A percentile compares a stretch with the other conserved stretches of the same genome.
phyloP scores from a whole-genome alignment of 371 early-diverging fungal genomes.

The Syncephalastrum sp. region DNA sequence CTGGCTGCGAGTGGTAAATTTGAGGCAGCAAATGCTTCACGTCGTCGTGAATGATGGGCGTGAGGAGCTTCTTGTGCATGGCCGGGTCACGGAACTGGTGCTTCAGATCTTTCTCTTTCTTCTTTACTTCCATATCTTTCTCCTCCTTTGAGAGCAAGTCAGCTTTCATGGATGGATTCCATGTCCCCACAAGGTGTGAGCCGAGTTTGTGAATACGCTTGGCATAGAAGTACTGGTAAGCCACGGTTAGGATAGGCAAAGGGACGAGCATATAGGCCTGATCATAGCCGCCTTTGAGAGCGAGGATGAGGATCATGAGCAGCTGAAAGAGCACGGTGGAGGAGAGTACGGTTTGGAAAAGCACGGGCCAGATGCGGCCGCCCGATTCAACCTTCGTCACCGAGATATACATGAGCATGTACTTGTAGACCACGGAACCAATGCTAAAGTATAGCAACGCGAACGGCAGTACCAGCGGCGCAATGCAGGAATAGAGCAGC shows the following conservation, averaged over 20 bases:
- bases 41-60: conserved; percentile 55
- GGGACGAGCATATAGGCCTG: conserved; percentile 60
- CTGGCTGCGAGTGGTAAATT: conserved; percentile 28
- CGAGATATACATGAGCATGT: conserved; percentile 62
- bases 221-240: conserved; percentile 47
- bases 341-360: conserved; percentile 65
- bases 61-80: conserved; percentile 37
- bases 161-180: not conserved
- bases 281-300: conserved; percentile 36
- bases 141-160: not conserved
- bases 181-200: conserved; percentile 11
- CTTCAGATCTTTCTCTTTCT: conserved; percentile 19
- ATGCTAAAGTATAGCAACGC: conserved; percentile 68
- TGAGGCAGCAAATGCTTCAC: conserved; percentile 48
- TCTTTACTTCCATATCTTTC: conserved; percentile 1
- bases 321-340: conserved; percentile 71
- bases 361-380: conserved; percentile 74
- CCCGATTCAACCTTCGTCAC: conserved; percentile 67
- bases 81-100: conserved; percentile 48
- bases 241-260: conserved; percentile 61
- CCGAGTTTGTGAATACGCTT: conserved; percentile 16
- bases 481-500: conserved; percentile 72
- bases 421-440: conserved; percentile 70
- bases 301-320: conserved; percentile 64
- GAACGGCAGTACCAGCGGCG: conserved; percentile 78